Evolutionary conservation across 208 protist genomes (phyloP).

Genomic region (Leishmania lainsoni): DNA sequence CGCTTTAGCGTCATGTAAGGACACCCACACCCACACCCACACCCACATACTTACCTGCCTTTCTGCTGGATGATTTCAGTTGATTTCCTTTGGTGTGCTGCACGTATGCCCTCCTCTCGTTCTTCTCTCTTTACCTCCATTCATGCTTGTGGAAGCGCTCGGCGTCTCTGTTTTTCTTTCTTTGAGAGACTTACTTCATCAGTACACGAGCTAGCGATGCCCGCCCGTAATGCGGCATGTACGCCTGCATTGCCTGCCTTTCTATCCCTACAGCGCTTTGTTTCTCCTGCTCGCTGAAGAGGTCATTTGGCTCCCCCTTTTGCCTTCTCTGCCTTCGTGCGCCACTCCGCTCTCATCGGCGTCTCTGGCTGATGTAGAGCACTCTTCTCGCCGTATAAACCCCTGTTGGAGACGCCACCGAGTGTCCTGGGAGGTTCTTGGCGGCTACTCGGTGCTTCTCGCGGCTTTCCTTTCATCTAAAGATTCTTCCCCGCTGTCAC

Average conservation of each 20-base stretch:
- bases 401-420: neutral
- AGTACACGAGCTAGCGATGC: neutral
- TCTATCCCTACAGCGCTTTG: neutral
- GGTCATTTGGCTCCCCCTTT: neutral
- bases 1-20: neutral
- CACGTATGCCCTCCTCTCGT: neutral
- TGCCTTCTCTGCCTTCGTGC: neutral
- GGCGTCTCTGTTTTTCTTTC: neutral
- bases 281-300: neutral
- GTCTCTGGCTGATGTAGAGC: neutral
- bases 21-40: neutral
- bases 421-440: neutral
- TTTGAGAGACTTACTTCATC: neutral
- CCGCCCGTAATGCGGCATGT: neutral
- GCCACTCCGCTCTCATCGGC: neutral
- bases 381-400: neutral
- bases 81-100: neutral
- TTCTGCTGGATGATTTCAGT: neutral
- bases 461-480: neutral
- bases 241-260: neutral
- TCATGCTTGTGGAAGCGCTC: neutral
- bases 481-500: neutral
- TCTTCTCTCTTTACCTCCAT: neutral
- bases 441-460: neutral
- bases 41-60: neutral